phyloP scores from a whole-genome alignment of 2,329 filamentous ascomycete genomes.

The Ophiostoma novo-ulmi region DNA sequence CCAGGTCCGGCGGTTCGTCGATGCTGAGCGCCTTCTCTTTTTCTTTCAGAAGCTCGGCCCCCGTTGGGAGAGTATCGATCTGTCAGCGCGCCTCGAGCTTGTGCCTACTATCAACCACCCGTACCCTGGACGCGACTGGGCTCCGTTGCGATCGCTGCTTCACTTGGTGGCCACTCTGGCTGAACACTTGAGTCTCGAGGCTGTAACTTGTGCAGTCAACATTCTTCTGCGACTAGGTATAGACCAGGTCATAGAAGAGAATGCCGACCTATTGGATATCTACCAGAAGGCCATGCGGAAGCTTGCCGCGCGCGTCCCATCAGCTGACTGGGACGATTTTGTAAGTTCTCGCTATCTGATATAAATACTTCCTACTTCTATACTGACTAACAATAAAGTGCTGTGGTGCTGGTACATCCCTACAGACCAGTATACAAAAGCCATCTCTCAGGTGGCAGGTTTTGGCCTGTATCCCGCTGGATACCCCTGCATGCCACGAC shows the following conservation, averaged over 20 bases:
- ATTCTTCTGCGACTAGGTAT: constrained; percentile 52
- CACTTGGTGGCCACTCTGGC: constrained; percentile 40
- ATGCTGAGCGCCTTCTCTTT: constrained; percentile 42
- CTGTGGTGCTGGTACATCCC: constrained; percentile 42
- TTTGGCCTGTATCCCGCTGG: constrained; percentile 54
- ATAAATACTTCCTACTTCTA: neutral
- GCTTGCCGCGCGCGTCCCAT: constrained; percentile 42
- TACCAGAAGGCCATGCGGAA: constrained; percentile 42
- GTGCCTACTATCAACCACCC: constrained; percentile 28
- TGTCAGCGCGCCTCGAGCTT: constrained; percentile 26
- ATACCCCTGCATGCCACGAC: constrained; percentile 47
- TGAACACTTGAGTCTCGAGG: constrained; percentile 32
- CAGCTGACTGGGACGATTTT: constrained; percentile 35
- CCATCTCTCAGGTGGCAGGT: constrained; percentile 52
- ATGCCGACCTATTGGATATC: constrained; percentile 38
- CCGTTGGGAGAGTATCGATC: constrained; percentile 40
- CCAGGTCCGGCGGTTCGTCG: constrained; percentile 40
- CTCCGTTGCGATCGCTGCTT: constrained; percentile 41
- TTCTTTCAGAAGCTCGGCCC: constrained; percentile 59
- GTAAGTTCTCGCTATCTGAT: constrained; percentile 32
- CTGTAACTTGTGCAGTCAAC: constrained; percentile 40
- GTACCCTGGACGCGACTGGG: constrained; percentile 41
- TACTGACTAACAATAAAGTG: constrained; percentile 39
- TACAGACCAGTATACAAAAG: constrained; percentile 46
- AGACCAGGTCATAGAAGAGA: constrained; percentile 46